Base-by-base conservation (phyloP, 805 yeast genomes). In the Peterozyma xylosa region DNA sequence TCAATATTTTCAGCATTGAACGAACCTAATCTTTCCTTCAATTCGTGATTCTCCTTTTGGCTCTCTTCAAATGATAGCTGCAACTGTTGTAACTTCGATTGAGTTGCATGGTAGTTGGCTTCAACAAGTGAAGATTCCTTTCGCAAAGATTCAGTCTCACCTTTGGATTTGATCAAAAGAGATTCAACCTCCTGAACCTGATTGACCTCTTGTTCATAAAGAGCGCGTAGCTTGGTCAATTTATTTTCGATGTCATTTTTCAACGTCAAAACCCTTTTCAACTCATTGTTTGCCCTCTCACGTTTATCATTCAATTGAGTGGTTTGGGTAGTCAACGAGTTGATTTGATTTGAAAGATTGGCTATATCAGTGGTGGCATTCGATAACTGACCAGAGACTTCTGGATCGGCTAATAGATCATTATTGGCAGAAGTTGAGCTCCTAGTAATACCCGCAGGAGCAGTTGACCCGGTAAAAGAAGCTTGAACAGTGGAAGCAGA, bases 331-430 rank as follows among this genome's bases (percentile, higher is more conserved):
- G 89, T 75, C 50, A 91, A 67, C 0, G 96, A 84, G 50, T 79
- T 79, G 50, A 87, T 82, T 65, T 90, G 96, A 53, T 82, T 86
- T 0, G 95, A 84, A 36, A 86, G 70, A 53, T 90, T 87, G 13
- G 95, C 96, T 59, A 88, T 74, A 53, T 87, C 96, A 6, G 89
- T 76, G 6, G 93, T 79, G 3, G 96, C 91, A 47, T 77, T 76
- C 1, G 95, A 79, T 41, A 88, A 66, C 55, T 82, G 79, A 29
- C 80, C 78, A 1, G 86, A 74, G 1, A 82, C 72, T 42, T 76
- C 86, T 5, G 70, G 66, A 47, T 80, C 83, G 0, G 83, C 80
- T 43, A 76, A 65, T 41, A 80, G 60, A 48, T 80, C 86, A 44
- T 60, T 63, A 42, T 72, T 68, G 2, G 47, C 48, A 29, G 42